Conservation (phyloP, 345 rosid genomes). For the Rhodamnia argentea region DNA sequence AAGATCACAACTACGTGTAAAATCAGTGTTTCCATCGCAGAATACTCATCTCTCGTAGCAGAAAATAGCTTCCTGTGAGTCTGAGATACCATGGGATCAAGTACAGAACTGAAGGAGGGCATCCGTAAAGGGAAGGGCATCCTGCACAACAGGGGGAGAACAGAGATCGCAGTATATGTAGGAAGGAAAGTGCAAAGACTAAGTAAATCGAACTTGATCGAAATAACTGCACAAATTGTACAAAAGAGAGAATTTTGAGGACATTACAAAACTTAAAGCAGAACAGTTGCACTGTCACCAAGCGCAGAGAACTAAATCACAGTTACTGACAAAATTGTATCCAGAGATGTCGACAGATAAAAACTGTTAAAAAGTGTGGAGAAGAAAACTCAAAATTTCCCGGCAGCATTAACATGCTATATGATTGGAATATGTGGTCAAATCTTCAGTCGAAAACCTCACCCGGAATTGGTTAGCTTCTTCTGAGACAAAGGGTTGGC, state of each 20-base stretch:
- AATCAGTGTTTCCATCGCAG: background rate
- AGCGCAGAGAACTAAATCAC: background rate
- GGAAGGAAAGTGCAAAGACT: background rate
- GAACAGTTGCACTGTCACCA: background rate
- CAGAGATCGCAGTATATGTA: background rate
- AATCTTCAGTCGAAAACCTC: background rate
- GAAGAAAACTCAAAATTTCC: slow-evolving; percentile 7
- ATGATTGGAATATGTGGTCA: background rate
- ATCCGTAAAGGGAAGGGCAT: background rate
- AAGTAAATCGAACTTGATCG: background rate
- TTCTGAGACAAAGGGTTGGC: slow-evolving; percentile 19
- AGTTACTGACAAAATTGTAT: background rate
- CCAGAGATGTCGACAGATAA: slow-evolving; percentile 24
- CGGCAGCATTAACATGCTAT: slow-evolving; percentile 5
- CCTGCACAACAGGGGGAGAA: background rate
- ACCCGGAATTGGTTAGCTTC: slow-evolving; percentile 22
- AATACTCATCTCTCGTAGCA: background rate
- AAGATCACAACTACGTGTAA: background rate
- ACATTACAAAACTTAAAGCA: background rate
- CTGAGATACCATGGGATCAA: background rate
- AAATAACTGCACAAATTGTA: background rate
- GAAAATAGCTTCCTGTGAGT: background rate
- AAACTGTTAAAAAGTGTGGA: slow-evolving; percentile 3
- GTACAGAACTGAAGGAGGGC: background rate
- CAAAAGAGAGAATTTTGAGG: background rate